A percentile compares a stretch with the other conserved stretches of the same genome.
Conservation (phyloP, 2,329 filamentous ascomycete species). For the Domatiomyces catenatus region DNA sequence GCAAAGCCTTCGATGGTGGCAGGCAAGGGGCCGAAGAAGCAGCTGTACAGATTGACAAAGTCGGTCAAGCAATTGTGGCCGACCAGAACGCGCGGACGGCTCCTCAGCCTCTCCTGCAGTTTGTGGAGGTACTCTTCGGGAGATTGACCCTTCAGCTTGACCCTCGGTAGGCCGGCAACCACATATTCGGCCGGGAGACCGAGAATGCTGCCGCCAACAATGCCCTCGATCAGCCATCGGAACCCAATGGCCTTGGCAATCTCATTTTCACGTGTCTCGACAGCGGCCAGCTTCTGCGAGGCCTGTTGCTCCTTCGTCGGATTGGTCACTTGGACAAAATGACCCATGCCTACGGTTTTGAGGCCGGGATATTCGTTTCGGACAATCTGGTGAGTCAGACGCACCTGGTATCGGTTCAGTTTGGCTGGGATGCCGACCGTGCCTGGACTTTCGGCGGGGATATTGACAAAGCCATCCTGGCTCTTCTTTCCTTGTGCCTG, state of each 20-base stretch:
- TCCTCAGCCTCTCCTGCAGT: slow-evolving; percentile 28
- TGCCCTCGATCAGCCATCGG: slow-evolving; percentile 33
- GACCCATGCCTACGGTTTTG: slow-evolving; percentile 23
- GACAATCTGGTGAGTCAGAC: slow-evolving; percentile 52
- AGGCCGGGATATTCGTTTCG: slow-evolving; percentile 40
- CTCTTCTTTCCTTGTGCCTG: slow-evolving; percentile 29
- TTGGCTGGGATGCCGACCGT: slow-evolving; percentile 15
- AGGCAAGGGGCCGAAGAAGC: slow-evolving; percentile 44
- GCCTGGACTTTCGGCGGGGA: slow-evolving; percentile 21
- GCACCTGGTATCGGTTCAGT: slow-evolving; percentile 46
- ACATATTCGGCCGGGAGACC: slow-evolving; percentile 23
- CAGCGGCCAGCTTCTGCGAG: slow-evolving; percentile 18
- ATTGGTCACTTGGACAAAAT: slow-evolving; percentile 28
- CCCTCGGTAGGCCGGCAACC: slow-evolving; percentile 13
- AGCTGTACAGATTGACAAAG: slow-evolving; percentile 44
- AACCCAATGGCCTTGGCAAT: slow-evolving; percentile 27
- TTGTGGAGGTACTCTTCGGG: slow-evolving; percentile 19
- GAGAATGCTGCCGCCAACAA: slow-evolving; percentile 28
- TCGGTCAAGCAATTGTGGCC: slow-evolving; percentile 51
- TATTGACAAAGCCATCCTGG: slow-evolving; percentile 29
- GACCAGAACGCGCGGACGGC: slow-evolving; percentile 37
- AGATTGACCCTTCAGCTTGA: slow-evolving; percentile 10
- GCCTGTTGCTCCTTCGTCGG: slow-evolving; percentile 23
- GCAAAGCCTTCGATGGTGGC: slow-evolving; percentile 41
- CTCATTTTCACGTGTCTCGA: slow-evolving; percentile 18